A percentile compares a stretch with the other conserved stretches of the same genome.
These are phyloP conservation scores for Chrysoporthe puriensis DNA, from an alignment of 2,329 filamentous ascomycete species.

Conservation along the genomic window DNA sequence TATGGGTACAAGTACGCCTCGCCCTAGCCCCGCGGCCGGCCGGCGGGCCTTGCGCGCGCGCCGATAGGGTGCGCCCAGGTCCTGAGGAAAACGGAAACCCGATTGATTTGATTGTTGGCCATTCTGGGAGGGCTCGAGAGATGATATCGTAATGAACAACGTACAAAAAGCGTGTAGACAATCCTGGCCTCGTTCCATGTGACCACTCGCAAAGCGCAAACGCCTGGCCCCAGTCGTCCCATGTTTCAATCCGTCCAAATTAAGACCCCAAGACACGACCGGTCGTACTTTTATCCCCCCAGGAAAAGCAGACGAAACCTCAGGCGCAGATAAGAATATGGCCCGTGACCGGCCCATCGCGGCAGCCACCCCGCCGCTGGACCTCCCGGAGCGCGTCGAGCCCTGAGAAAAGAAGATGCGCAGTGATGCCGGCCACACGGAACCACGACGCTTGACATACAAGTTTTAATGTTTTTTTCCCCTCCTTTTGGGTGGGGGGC, in stretches of 20 bases:
- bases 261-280: conserved; percentile 15
- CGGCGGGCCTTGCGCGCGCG: background rate
- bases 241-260: conserved; percentile 20
- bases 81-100: background rate
- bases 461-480: background rate
- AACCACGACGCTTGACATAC: background rate
- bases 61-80: background rate
- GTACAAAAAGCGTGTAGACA: conserved; percentile 13
- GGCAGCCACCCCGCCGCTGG: background rate
- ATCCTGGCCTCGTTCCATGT: conserved; percentile 25
- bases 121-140: conserved; percentile 10
- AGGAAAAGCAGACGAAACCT: background rate
- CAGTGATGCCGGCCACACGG: conserved; percentile 1
- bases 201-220: conserved; percentile 24
- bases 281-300: conserved; percentile 18
- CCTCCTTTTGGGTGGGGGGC: too few species aligned
- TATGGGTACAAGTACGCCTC: conserved; percentile 53
- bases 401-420: background rate
- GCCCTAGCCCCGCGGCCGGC: conserved; percentile 36
- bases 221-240: conserved; percentile 19
- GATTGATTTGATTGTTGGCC: background rate
- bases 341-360: background rate
- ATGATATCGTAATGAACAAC: conserved; percentile 20
- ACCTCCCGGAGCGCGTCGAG: background rate
- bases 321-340: background rate